A percentile compares a stretch with the other conserved stretches of the same genome.
Conservation (phyloP, 768 basidiomycete species). For the Rhizopogon vulgaris region DNA sequence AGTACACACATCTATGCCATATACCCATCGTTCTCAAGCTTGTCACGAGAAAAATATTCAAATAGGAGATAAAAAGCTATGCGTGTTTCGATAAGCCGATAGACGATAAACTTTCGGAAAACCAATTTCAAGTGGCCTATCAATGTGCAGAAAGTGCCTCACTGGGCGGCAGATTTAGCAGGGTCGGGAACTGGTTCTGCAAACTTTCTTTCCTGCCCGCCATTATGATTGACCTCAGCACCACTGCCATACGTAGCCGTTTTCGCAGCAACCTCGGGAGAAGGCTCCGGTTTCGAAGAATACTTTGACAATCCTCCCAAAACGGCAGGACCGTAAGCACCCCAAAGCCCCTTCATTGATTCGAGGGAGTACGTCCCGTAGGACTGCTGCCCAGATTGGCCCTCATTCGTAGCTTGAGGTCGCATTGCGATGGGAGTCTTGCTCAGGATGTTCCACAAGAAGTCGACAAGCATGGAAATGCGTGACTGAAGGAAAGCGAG, state of each 20-base stretch:
- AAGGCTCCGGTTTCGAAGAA: not conserved
- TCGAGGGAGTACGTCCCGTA: slow-evolving; percentile 19
- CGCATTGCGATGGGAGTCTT: slow-evolving; percentile 28
- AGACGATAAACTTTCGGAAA: not conserved
- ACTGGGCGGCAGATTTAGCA: not conserved
- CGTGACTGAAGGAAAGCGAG: slow-evolving; percentile 52
- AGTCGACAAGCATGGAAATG: slow-evolving; percentile 41
- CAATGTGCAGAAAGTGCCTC: not conserved
- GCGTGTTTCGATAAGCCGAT: not conserved
- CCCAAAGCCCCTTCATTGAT: slow-evolving; percentile 33
- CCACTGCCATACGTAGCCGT: slow-evolving; percentile 2
- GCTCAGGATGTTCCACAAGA: slow-evolving; percentile 38
- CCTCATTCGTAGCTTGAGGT: slow-evolving; percentile 18
- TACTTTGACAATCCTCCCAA: slow-evolving; percentile 25
- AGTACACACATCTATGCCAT: not conserved
- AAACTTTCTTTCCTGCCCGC: not conserved
- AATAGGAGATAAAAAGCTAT: not conserved
- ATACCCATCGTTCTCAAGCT: not conserved
- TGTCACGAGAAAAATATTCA: not conserved
- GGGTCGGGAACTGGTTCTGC: not conserved
- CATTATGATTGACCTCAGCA: slow-evolving; percentile 5
- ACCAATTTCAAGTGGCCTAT: not conserved
- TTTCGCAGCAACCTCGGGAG: slow-evolving; percentile 8
- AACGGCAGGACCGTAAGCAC: slow-evolving; percentile 34
- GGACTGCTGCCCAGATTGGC: slow-evolving; percentile 12